phyloP scores from a whole-genome alignment of 1,139 yeast species.

The Candida sp. region DNA sequence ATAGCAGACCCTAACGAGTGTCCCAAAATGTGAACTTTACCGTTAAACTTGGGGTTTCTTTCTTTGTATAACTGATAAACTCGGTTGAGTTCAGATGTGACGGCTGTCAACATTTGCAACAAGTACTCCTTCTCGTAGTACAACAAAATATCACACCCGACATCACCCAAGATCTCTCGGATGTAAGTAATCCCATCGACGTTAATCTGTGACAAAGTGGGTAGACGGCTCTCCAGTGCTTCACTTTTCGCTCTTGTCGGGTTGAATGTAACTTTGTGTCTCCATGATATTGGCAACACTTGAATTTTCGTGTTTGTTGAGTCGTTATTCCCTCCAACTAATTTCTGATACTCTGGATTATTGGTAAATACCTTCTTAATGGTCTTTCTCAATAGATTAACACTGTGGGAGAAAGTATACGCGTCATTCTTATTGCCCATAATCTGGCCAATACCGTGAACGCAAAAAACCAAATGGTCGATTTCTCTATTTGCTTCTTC shows the following conservation, averaged over 20 bases:
- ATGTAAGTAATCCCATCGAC: slow-evolving; percentile 80
- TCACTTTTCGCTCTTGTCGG: slow-evolving; percentile 42
- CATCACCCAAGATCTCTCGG: slow-evolving; percentile 82
- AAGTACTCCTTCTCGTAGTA: slow-evolving; percentile 82
- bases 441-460: slow-evolving; percentile 95
- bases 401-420: slow-evolving; percentile 86
- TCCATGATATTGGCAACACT: slow-evolving; percentile 80
- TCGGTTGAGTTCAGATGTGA: slow-evolving; percentile 70
- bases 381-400: slow-evolving; percentile 69
- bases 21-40: slow-evolving; percentile 83
- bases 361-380: slow-evolving; percentile 60
- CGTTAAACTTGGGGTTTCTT: slow-evolving; percentile 76
- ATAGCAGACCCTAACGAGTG: slow-evolving; percentile 94
- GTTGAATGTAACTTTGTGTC: slow-evolving; percentile 68
- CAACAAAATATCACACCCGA: slow-evolving; percentile 82
- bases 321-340: slow-evolving; percentile 26
- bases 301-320: slow-evolving; percentile 63
- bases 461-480: slow-evolving; percentile 81
- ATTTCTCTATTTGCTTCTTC: slow-evolving; percentile 54
- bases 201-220: slow-evolving; percentile 73
- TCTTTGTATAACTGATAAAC: slow-evolving; percentile 63
- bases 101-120: slow-evolving; percentile 65
- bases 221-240: slow-evolving; percentile 46
- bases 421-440: slow-evolving; percentile 80
- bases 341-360: slow-evolving; percentile 42